These are phyloP conservation scores for Xylaria sp. DNA, from an alignment of 2,329 filamentous ascomycete genomes.

Conservation along the genomic window DNA sequence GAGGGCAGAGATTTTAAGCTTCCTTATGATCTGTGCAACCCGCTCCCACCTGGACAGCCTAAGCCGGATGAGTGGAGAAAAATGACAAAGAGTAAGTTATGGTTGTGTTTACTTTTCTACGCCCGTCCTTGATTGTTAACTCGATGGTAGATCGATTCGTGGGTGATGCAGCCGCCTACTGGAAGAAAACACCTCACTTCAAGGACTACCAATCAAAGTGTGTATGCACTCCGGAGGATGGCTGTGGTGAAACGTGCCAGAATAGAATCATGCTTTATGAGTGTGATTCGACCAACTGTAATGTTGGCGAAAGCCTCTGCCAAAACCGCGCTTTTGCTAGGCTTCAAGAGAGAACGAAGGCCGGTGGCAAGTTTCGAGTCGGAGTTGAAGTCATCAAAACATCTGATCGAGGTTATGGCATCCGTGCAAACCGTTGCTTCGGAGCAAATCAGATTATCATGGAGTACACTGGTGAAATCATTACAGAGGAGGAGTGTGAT, in stretches of 20 bases:
- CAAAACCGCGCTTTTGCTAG: slow-evolving; percentile 89
- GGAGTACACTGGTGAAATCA: slow-evolving; percentile 98
- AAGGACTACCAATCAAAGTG: slow-evolving; percentile 82
- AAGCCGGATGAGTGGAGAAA: slow-evolving; percentile 95
- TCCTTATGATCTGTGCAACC: slow-evolving; percentile 90
- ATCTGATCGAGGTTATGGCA: slow-evolving; percentile 85
- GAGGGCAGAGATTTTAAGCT: slow-evolving; percentile 85
- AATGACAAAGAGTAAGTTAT: slow-evolving; percentile 83
- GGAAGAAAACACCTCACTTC: slow-evolving; percentile 81
- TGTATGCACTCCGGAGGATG: slow-evolving; percentile 79
- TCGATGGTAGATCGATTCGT: slow-evolving; percentile 82
- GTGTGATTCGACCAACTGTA: slow-evolving; percentile 91
- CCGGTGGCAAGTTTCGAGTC: slow-evolving; percentile 86
- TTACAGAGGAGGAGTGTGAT: slow-evolving; percentile 93
- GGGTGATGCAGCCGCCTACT: slow-evolving; percentile 81
- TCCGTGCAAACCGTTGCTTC: slow-evolving; percentile 90
- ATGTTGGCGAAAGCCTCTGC: slow-evolving; percentile 77
- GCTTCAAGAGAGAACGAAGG: slow-evolving; percentile 77
- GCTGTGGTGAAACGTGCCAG: slow-evolving; percentile 90
- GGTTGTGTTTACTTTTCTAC: background rate
- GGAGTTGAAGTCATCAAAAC: slow-evolving; percentile 97
- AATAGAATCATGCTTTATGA: slow-evolving; percentile 98
- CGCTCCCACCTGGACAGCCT: slow-evolving; percentile 83
- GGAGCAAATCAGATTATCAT: slow-evolving; percentile 94
- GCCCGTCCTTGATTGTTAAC: slow-evolving; percentile 47